A percentile compares a stretch with the other conserved stretches of the same genome.
These are phyloP conservation scores for Bruguiera hainesii DNA, from an alignment of 441 rosid species.

Conservation along the genomic window DNA sequence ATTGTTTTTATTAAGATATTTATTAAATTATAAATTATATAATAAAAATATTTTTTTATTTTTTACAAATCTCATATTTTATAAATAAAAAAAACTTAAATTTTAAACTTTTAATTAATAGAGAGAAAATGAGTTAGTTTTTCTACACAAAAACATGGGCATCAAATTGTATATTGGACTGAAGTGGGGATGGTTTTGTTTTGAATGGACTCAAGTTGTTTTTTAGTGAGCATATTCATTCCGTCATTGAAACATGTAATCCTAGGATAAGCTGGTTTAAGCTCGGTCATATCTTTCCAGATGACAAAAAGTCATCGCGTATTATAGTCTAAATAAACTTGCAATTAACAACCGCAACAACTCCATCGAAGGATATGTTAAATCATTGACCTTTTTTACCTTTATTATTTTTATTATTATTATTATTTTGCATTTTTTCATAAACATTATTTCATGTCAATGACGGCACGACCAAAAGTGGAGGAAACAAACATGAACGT, in stretches of 20 bases:
- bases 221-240: constrained; percentile 19
- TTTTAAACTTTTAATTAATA: too few relatives aligned
- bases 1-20: too few relatives aligned
- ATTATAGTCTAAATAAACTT: background rate
- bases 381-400: background rate
- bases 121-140: too few relatives aligned
- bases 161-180: background rate
- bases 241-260: constrained; percentile 15
- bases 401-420: background rate
- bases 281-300: constrained; percentile 10
- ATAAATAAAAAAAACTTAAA: too few relatives aligned
- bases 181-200: background rate
- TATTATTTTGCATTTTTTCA: background rate
- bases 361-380: constrained; percentile 17
- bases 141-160: too few relatives aligned
- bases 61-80: too few relatives aligned
- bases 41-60: too few relatives aligned
- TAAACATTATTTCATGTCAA: background rate
- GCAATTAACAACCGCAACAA: constrained; percentile 19
- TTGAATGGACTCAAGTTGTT: background rate
- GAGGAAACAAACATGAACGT: background rate
- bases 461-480: constrained; percentile 12
- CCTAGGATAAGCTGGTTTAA: constrained; percentile 30
- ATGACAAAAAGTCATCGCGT: constrained; percentile 9
- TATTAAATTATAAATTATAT: too few relatives aligned